phyloP scores from a whole-genome alignment of 345 rosid species.

The Noccaea bulbosa region DNA sequence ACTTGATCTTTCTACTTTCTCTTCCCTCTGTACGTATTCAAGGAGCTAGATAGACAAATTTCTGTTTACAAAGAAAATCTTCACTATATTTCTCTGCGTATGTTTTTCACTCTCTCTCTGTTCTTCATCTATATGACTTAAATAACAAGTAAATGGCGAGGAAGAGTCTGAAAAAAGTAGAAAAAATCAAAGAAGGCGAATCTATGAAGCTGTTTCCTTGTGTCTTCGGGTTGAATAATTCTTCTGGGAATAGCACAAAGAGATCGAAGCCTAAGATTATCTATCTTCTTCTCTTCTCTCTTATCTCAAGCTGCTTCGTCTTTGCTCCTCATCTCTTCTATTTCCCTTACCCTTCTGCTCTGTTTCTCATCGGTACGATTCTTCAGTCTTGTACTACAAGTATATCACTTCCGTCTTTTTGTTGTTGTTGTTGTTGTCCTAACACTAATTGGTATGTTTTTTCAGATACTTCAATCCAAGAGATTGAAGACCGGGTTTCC shows the following conservation, averaged over 20 bases:
- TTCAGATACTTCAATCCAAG: constrained; percentile 35
- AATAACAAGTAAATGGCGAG: constrained; percentile 25
- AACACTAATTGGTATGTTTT: background rate
- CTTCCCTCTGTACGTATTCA: background rate
- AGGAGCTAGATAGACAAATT: constrained; percentile 17
- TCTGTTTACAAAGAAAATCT: constrained; percentile 1
- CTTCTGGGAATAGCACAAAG: constrained; percentile 26
- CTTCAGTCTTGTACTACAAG: constrained; percentile 30
- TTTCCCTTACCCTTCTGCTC: constrained; percentile 38
- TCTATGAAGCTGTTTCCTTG: constrained; percentile 22
- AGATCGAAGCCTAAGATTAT: constrained; percentile 40
- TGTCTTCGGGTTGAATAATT: constrained; percentile 12
- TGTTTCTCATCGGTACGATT: constrained; percentile 37
- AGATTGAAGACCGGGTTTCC: constrained; percentile 27
- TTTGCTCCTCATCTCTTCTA: constrained; percentile 39
- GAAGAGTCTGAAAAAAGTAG: constrained; percentile 30
- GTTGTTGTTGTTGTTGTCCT: constrained; percentile 3
- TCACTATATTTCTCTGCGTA: constrained; percentile 5
- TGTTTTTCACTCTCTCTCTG: background rate
- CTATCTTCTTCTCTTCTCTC: constrained; percentile 44
- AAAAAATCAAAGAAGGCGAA: constrained; percentile 28
- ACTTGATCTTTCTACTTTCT: background rate
- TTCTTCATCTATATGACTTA: constrained; percentile 24
- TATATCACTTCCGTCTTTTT: background rate
- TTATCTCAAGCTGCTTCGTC: constrained; percentile 41